Evolutionary conservation across 202 grass and related monocot species (phyloP).

Genomic region (Brachypodium distachyon): DNA sequence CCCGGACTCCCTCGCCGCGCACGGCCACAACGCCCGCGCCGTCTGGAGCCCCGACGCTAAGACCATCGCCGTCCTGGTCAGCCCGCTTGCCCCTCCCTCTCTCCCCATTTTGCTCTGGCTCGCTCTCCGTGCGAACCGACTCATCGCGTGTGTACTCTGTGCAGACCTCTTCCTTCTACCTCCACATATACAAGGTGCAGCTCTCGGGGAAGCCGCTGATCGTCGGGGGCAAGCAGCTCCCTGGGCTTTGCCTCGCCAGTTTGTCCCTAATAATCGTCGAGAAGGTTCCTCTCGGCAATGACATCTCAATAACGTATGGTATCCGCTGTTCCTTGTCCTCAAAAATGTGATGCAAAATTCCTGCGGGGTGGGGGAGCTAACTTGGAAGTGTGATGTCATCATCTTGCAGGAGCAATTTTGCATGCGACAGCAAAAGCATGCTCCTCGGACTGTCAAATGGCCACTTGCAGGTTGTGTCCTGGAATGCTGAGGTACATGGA

Average conservation of each 20-base stretch:
- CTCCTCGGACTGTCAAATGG: conserved; percentile 86
- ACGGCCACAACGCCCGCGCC: conserved; percentile 76
- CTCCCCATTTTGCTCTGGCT: neutral
- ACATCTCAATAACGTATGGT: conserved; percentile 61
- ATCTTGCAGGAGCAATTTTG: conserved; percentile 81
- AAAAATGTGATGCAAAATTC: neutral
- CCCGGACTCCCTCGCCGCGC: conserved; percentile 38
- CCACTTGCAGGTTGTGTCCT: conserved; percentile 74
- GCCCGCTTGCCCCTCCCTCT: neutral
- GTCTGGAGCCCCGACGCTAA: conserved; percentile 91
- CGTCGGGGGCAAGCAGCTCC: conserved; percentile 68
- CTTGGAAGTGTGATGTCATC: neutral
- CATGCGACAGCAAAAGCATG: conserved; percentile 82
- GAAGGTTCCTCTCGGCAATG: conserved; percentile 63
- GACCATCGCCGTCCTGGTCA: conserved; percentile 77
- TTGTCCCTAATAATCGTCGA: conserved; percentile 68
- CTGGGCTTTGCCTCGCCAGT: conserved; percentile 56
- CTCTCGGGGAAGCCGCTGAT: conserved; percentile 75
- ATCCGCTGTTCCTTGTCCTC: neutral
- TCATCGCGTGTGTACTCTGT: neutral
- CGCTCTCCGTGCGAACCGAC: neutral
- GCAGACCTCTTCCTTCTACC: conserved; percentile 75
- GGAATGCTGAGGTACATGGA: conserved; percentile 93
- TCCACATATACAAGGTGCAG: conserved; percentile 85
- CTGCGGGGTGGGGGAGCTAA: conserved; percentile 1